phyloP scores from a whole-genome alignment of 768 basidiomycete species.

The Trametes villosa region DNA sequence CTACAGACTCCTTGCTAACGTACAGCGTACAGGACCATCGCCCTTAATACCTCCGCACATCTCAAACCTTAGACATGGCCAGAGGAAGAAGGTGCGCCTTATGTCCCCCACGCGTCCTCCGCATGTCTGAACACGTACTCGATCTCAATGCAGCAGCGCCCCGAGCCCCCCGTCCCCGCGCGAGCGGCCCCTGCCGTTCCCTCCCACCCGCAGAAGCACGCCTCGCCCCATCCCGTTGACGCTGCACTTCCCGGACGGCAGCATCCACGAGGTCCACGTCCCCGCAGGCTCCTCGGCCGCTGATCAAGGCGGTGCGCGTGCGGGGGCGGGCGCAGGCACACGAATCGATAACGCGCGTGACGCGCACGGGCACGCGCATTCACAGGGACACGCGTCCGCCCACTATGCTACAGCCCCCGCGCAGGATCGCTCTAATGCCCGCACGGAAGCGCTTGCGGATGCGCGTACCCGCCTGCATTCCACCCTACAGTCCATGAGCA shows the following conservation, averaged over 20 bases:
- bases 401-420: neutral
- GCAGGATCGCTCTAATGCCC: neutral
- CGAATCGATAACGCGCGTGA: constrained; percentile 1
- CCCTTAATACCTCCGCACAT: neutral
- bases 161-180: too few species aligned
- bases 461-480: neutral
- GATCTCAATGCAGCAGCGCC: too few species aligned
- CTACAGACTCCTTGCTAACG: neutral
- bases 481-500: too few species aligned
- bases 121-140: too few species aligned
- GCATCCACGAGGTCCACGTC: neutral
- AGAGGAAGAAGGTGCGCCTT: neutral
- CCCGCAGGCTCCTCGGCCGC: neutral
- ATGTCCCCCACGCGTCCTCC: too few species aligned
- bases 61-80: neutral
- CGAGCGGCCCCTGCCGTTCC: neutral
- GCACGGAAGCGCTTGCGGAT: neutral
- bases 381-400: neutral
- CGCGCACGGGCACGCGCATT: neutral
- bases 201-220: neutral
- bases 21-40: neutral
- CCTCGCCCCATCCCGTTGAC: neutral
- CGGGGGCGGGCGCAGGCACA: too few species aligned
- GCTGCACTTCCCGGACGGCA: neutral
- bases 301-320: neutral